Percentiles rank a stretch among this genome's conserved stretches.
These are phyloP conservation scores for Aspergillus panamensis DNA, from an alignment of 495 filamentous ascomycete genomes.

Conservation along the genomic window DNA sequence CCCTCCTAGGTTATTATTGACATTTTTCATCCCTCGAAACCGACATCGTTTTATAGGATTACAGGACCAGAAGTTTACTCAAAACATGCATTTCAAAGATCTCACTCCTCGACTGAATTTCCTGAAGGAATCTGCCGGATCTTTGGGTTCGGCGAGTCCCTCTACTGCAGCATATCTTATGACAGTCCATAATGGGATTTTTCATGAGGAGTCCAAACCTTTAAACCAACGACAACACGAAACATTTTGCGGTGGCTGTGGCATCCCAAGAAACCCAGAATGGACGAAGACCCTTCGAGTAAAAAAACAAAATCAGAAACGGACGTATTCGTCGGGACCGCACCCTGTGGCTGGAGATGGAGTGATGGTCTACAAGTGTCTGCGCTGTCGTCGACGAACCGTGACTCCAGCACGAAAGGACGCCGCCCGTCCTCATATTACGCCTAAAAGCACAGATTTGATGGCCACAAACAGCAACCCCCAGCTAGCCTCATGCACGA, in stretches of 20 bases:
- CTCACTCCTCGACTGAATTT: slow-evolving; percentile 37
- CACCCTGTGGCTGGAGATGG: slow-evolving; percentile 19
- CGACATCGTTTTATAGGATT: neutral
- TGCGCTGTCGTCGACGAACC: slow-evolving; percentile 37
- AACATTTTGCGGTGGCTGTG: slow-evolving; percentile 50
- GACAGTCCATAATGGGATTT: slow-evolving; percentile 38
- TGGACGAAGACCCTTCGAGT: slow-evolving; percentile 35
- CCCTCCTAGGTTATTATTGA: neutral
- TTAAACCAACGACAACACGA: slow-evolving; percentile 40
- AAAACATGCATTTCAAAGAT: slow-evolving; percentile 36
- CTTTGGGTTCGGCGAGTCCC: slow-evolving; percentile 40
- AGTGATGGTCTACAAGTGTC: slow-evolving; percentile 38
- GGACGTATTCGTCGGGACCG: slow-evolving; percentile 1
- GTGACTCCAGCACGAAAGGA: slow-evolving; percentile 24
- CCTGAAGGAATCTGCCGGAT: slow-evolving; percentile 43
- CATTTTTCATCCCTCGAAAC: neutral
- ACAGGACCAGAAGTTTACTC: neutral
- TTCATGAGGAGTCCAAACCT: slow-evolving; percentile 37
- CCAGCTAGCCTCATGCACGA: slow-evolving; percentile 14
- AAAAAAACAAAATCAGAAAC: slow-evolving; percentile 27
- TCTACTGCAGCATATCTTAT: slow-evolving; percentile 50
- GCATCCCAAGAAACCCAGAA: slow-evolving; percentile 43
- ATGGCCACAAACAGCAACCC: slow-evolving; percentile 8
- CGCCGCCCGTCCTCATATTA: slow-evolving; percentile 1
- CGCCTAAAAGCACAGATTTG: slow-evolving; percentile 5